phyloP scores from a whole-genome alignment of 805 yeast genomes.

The Ogataea methanolica region DNA sequence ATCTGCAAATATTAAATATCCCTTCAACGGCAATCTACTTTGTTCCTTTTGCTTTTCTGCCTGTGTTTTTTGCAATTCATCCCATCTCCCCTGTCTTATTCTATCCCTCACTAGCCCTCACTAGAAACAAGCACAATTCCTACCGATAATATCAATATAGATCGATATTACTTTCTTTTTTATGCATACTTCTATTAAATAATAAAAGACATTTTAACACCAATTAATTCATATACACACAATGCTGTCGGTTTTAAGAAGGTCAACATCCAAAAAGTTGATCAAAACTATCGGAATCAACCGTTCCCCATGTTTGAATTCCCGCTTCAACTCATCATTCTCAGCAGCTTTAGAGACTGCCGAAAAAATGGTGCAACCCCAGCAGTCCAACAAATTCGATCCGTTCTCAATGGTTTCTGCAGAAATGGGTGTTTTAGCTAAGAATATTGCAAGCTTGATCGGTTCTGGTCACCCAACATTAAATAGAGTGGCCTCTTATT shows the following conservation, averaged over 20 bases:
- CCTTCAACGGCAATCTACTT: no score
- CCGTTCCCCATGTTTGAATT: no score
- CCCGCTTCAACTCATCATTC: constrained; percentile 28
- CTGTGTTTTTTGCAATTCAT: no score
- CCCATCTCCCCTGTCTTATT: no score
- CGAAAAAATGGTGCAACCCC: constrained; percentile 68
- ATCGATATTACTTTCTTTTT: no score
- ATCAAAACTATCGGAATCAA: neutral
- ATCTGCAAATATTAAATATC: no score
- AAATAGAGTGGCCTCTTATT: constrained; percentile 88
- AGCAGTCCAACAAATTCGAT: constrained; percentile 51
- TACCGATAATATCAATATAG: no score
- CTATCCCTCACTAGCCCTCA: no score
- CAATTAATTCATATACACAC: neutral
- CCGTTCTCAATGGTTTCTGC: constrained; percentile 88
- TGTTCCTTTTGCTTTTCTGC: no score
- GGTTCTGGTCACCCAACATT: constrained; percentile 94
- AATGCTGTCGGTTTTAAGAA: neutral
- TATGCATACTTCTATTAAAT: no score
- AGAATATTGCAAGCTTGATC: constrained; percentile 77
- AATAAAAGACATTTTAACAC: neutral
- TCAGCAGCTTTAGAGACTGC: constrained; percentile 66
- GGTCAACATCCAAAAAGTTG: neutral
- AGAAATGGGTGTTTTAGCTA: constrained; percentile 87
- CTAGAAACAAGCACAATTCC: no score